Conservation (phyloP, 148 eudicot species). For the Chenopodium berlandieri region DNA sequence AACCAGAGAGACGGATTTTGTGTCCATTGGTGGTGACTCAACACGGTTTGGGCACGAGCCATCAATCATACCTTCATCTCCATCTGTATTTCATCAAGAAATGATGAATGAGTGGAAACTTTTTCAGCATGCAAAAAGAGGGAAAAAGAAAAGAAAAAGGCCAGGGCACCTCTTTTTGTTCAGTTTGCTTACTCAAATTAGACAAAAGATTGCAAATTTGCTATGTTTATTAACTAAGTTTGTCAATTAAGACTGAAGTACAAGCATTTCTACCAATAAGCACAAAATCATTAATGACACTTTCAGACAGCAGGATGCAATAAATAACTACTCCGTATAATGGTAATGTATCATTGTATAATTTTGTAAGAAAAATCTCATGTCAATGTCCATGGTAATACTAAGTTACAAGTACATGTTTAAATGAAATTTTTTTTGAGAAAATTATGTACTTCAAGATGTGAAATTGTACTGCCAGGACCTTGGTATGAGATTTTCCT, state of each 20-base stretch:
- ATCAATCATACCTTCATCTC: slow-evolving; percentile 58
- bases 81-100: slow-evolving; percentile 56
- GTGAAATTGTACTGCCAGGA: background rate
- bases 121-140: background rate
- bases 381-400: no score
- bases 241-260: background rate
- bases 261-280: background rate
- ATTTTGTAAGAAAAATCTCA: background rate
- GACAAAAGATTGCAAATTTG: background rate
- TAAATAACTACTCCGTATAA: no score
- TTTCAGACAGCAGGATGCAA: background rate
- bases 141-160: background rate
- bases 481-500: background rate
- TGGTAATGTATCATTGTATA: background rate
- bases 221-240: background rate
- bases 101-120: background rate
- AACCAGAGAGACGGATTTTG: slow-evolving; percentile 55
- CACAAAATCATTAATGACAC: background rate
- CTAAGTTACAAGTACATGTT: no score
- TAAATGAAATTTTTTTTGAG: background rate
- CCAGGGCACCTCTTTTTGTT: background rate
- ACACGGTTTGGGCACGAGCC: slow-evolving; percentile 68
- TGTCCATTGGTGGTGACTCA: slow-evolving; percentile 67
- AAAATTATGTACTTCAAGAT: background rate
- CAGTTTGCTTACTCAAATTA: background rate